Base-by-base conservation (phyloP, 2,329 filamentous ascomycete species). In the Dactylellina parvicollis region DNA sequence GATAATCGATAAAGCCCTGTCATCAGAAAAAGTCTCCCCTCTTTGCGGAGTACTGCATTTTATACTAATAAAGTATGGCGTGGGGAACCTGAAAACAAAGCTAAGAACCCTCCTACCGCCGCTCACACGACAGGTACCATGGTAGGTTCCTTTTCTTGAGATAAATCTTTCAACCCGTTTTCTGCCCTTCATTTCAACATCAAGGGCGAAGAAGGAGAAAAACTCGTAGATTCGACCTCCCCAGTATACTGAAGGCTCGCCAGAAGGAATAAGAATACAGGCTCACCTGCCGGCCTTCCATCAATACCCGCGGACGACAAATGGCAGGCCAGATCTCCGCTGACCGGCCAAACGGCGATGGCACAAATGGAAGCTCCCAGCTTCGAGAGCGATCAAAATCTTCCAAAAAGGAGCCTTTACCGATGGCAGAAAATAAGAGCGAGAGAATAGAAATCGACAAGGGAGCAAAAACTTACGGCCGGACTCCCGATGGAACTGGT, bases 401-500 rank as follows among this genome's bases (percentile, higher is more conserved):
- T 38, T 66, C 60, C 7, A 65, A 57, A 50, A 60, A 42, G n/a
- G 32, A 60, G 20, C 28, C 26, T n/a, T 34, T 54, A 18, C 20
- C 24, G 20, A 7, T 46, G 26, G 26, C 32, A 20, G 42, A 32
- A 16, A 38, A 42, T 18, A 60, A 50, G n/a, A n/a, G n/a, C n/a
- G n/a, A 42, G 44, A 47, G 4, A 54, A 34, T 47, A 32, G 24
- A n/a, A 34, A 66, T 56, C 30, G 69, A 73, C 20, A 66, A 73
- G 55, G 82, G 85, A 75, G 88, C 88, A 80, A 94, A 91, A 84
- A 96, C 92, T 0, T 96, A 90, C 83, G 94, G 94, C 65, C 88
- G 93, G 76, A 97, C 94, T 18, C 92, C 92, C 34, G 90, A 92
- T 82, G 94, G 93, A 78, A 95, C 88, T 82, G 88, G 93, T 96